A percentile compares a stretch with the other conserved stretches of the same genome.
These are phyloP conservation scores for Polytolypa hystricis DNA, from an alignment of 2,329 filamentous ascomycete species.

Conservation along the genomic window DNA sequence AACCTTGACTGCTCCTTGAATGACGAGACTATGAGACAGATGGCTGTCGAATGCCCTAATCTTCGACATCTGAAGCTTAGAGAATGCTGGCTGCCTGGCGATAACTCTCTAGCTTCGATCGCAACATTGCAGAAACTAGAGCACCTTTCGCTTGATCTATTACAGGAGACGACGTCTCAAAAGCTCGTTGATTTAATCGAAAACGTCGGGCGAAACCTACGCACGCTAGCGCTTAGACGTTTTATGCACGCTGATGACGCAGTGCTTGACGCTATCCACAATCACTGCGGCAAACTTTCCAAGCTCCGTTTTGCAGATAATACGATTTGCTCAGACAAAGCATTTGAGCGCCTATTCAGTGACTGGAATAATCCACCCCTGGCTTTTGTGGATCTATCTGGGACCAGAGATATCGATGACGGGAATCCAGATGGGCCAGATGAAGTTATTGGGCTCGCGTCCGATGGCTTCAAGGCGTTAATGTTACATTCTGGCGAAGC, in stretches of 20 bases:
- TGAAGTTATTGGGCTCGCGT: constrained; percentile 59
- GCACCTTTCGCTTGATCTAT: constrained; percentile 63
- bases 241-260: constrained; percentile 57
- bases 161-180: constrained; percentile 44
- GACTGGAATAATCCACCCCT: constrained; percentile 66
- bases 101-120: constrained; percentile 55
- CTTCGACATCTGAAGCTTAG: constrained; percentile 68
- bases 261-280: constrained; percentile 60
- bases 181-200: constrained; percentile 51
- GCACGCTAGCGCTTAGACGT: constrained; percentile 64
- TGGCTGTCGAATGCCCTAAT: constrained; percentile 54
- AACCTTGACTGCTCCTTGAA: constrained; percentile 75
- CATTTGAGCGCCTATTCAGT: constrained; percentile 61
- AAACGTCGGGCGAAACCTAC: constrained; percentile 53
- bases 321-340: constrained; percentile 61
- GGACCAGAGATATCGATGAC: constrained; percentile 67
- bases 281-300: constrained; percentile 52
- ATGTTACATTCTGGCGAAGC: constrained; percentile 69
- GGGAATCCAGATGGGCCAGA: constrained; percentile 52
- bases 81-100: constrained; percentile 64
- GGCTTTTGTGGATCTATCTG: constrained; percentile 60
- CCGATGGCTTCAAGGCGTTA: constrained; percentile 62
- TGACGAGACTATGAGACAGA: constrained; percentile 53
- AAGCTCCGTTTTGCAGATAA: constrained; percentile 80
- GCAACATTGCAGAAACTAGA: constrained; percentile 52